A percentile compares a stretch with the other conserved stretches of the same genome.
Conservation (phyloP, 768 basidiomycete species). For the Mycena capillaripes region DNA sequence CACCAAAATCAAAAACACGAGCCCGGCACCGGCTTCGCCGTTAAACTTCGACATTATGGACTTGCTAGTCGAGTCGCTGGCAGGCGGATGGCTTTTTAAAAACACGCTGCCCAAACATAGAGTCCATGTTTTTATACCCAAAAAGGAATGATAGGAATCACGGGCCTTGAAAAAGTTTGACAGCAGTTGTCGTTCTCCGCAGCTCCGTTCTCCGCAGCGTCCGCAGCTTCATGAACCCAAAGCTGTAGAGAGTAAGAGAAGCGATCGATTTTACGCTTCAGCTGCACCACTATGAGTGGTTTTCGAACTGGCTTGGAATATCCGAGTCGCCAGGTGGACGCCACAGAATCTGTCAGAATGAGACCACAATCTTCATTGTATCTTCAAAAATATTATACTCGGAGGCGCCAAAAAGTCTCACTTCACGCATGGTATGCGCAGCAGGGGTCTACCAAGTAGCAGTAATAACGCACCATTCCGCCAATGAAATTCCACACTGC, state of each 20-base stretch:
- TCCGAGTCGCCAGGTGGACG: too few species aligned
- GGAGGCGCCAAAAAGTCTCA: too few species aligned
- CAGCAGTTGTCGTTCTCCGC: not conserved
- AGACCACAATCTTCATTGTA: too few species aligned
- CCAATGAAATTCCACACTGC: too few species aligned
- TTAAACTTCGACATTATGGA: constrained; percentile 18
- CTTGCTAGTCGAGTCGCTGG: not conserved
- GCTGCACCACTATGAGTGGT: not conserved
- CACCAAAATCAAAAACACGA: constrained; percentile 19
- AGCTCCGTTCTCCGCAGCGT: constrained; percentile 1
- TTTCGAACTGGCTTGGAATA: too few species aligned
- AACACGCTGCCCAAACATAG: not conserved
- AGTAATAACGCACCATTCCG: too few species aligned
- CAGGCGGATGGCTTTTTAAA: not conserved
- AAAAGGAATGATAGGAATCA: not conserved
- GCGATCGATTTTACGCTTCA: not conserved
- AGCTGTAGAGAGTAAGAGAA: not conserved
- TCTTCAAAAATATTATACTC: too few species aligned
- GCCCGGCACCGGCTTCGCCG: constrained; percentile 20
- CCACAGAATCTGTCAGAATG: too few species aligned
- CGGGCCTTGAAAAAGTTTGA: not conserved
- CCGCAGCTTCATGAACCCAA: not conserved
- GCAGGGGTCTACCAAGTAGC: too few species aligned
- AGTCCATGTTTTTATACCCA: not conserved
- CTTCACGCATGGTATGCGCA: too few species aligned